A percentile compares a stretch with the other conserved stretches of the same genome.
phyloP scores from a whole-genome alignment of 768 basidiomycete species.

The Leccinum sublutescens region DNA sequence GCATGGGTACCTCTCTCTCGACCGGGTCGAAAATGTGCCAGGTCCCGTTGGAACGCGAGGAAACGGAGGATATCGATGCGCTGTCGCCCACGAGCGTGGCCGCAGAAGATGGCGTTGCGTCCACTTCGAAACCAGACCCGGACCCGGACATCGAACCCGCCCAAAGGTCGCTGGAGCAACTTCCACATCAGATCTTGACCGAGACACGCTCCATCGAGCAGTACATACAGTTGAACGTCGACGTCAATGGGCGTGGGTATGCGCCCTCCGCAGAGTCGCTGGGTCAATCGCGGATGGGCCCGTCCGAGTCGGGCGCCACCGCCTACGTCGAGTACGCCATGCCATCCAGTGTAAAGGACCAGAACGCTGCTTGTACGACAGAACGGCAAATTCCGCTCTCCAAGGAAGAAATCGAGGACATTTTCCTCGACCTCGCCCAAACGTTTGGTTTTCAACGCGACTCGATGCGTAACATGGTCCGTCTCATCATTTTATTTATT shows the following conservation, averaged over 20 bases:
- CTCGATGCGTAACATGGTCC: constrained; percentile 93
- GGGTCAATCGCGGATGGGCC: constrained; percentile 56
- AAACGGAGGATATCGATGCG: too few species aligned
- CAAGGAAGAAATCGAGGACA: constrained; percentile 99
- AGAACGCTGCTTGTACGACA: constrained; percentile 91
- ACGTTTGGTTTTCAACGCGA: constrained; percentile 98
- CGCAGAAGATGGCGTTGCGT: too few species aligned
- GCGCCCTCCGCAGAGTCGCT: constrained; percentile 74
- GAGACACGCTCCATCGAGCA: too few species aligned
- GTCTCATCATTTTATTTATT: constrained; percentile 20
- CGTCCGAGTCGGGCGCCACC: constrained; percentile 68
- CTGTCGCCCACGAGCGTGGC: too few species aligned
- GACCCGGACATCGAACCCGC: too few species aligned
- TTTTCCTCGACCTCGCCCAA: constrained; percentile 94
- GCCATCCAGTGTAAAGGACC: constrained; percentile 62
- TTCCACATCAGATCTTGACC: too few species aligned
- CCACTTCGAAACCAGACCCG: too few species aligned
- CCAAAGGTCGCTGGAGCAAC: too few species aligned
- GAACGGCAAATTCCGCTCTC: constrained; percentile 95
- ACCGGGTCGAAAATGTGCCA: too few species aligned
- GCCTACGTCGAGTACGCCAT: constrained; percentile 65
- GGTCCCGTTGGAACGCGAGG: too few species aligned
- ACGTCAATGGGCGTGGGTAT: constrained; percentile 67
- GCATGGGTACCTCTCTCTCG: too few species aligned
- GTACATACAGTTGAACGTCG: constrained; percentile 43